phyloP scores from a whole-genome alignment of 83 land plant species.

The Diphasiastrum complanatum region DNA sequence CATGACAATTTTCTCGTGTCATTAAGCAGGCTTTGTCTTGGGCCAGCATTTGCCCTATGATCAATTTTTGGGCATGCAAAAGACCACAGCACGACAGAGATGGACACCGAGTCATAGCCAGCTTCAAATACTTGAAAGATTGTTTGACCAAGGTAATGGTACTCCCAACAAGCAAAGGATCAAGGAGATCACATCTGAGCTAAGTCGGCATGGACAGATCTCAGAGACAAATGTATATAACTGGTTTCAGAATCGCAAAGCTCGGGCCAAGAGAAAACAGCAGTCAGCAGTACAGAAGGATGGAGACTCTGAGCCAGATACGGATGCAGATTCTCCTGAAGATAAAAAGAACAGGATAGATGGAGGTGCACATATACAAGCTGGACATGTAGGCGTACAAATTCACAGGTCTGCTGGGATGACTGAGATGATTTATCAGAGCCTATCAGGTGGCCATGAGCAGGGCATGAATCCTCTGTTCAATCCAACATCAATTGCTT shows the following conservation, averaged over 20 bases:
- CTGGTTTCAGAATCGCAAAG: conserved; percentile 95
- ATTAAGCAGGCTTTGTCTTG: too few relatives aligned
- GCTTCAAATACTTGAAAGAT: conserved; percentile 72
- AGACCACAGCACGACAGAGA: conserved; percentile 47
- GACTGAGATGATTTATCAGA: too few relatives aligned
- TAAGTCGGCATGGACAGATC: conserved; percentile 60
- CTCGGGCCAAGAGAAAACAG: conserved; percentile 86
- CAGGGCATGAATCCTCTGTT: too few relatives aligned
- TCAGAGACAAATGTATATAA: conserved; percentile 92
- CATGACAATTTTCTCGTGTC: too few relatives aligned
- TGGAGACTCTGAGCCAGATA: conserved; percentile 55
- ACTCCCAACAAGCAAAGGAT: conserved; percentile 89
- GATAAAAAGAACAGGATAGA: conserved; percentile 5
- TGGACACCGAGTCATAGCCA: conserved; percentile 84
- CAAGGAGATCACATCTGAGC: conserved; percentile 66
- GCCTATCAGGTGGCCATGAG: too few relatives aligned
- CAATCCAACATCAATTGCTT: too few relatives aligned
- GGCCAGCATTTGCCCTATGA: too few relatives aligned
- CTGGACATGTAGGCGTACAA: not conserved
- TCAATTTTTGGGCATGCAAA: too few relatives aligned
- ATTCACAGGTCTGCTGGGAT: too few relatives aligned
- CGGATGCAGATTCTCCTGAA: conserved; percentile 26
- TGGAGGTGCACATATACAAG: not conserved
- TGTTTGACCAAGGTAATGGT: conserved; percentile 67
- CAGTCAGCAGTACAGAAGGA: conserved; percentile 26